phyloP scores from a whole-genome alignment of 257 asterid genomes.

The Thymus mandschuricus region DNA sequence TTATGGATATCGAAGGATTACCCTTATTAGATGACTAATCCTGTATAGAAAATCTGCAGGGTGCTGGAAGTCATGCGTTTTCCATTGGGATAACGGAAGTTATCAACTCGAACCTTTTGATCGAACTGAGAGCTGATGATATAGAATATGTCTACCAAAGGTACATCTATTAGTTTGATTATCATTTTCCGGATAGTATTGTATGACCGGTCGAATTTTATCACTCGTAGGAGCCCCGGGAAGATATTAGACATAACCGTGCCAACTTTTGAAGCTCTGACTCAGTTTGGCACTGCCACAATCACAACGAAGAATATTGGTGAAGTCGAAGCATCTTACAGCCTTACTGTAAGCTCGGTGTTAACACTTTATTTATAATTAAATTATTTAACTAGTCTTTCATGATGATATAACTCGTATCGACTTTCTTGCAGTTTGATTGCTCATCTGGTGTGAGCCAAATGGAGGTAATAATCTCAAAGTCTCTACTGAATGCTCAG shows the following conservation, averaged over 20 bases:
- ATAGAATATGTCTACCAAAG: slow-evolving; percentile 92
- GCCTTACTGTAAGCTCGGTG: slow-evolving; percentile 72
- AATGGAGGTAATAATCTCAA: slow-evolving; percentile 74
- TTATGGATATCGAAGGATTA: slow-evolving; percentile 29
- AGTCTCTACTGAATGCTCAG: slow-evolving; percentile 9
- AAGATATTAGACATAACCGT: slow-evolving; percentile 71
- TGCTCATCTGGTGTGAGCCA: slow-evolving; percentile 88
- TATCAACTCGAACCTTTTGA: slow-evolving; percentile 83
- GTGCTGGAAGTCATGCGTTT: slow-evolving; percentile 80
- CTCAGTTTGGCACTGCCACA: slow-evolving; percentile 87
- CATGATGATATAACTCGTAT: not conserved
- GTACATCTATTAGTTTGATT: slow-evolving; percentile 31
- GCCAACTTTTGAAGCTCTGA: slow-evolving; percentile 92
- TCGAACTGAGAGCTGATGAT: slow-evolving; percentile 94
- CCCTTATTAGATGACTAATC: slow-evolving; percentile 30
- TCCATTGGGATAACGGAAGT: slow-evolving; percentile 94
- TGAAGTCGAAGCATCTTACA: slow-evolving; percentile 96
- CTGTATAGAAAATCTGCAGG: slow-evolving; percentile 49
- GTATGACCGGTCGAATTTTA: not conserved
- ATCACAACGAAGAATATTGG: slow-evolving; percentile 87
- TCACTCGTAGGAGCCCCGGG: slow-evolving; percentile 84
- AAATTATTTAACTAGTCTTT: not conserved
- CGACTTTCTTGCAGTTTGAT: slow-evolving; percentile 72
- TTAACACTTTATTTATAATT: not conserved
- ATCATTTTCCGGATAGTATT: slow-evolving; percentile 5